phyloP scores from a whole-genome alignment of 129 eudicot species.

The Daucus carota region DH1_v3.0 NC_030385.2:42146001-42146500 shows the following conservation, averaged over 20 bases:
- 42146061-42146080: not conserved
- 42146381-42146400: slow-evolving; percentile 44
- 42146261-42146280: not conserved
- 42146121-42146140: not conserved
- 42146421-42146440: slow-evolving; percentile 90
- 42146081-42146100: not conserved
- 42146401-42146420: slow-evolving; percentile 90
- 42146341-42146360: not conserved
- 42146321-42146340: not conserved
- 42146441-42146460: slow-evolving; percentile 52
- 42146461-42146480: slow-evolving; percentile 46
- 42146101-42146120: not conserved
- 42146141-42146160: not conserved
- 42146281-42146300: not conserved
- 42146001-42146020: not conserved
- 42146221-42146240: not conserved
- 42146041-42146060: not conserved
- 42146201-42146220: not conserved
- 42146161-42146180: not conserved
- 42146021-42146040: not conserved
- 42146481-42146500: not conserved
- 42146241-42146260: not conserved
- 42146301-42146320: not conserved
- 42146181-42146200: not conserved
- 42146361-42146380: not conserved